Evolutionary conservation across 768 basidiomycete genomes (phyloP).

Genomic region (Lentinus brumalis): DNA sequence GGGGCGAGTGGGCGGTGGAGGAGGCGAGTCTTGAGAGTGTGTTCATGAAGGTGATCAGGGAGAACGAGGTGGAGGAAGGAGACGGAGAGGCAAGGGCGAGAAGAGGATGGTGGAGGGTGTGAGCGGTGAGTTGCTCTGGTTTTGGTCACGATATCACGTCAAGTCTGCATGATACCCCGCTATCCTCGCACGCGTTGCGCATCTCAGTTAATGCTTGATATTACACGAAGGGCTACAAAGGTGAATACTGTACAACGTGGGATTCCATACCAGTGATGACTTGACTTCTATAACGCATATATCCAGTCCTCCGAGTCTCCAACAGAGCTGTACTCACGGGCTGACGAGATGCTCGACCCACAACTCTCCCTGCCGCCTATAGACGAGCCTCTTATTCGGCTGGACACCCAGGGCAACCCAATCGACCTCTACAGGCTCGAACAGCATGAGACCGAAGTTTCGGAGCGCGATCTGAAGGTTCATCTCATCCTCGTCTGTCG

Average conservation of each 20-base stretch:
- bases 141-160: background rate
- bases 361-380: constrained; percentile 42
- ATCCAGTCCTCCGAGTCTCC: background rate
- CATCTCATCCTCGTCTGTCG: constrained; percentile 44
- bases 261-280: background rate
- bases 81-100: constrained; percentile 27
- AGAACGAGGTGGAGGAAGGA: constrained; percentile 59
- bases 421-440: constrained; percentile 75
- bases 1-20: constrained; percentile 51
- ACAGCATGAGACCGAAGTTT: constrained; percentile 71
- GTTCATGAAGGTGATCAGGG: constrained; percentile 71
- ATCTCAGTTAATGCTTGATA: no score
- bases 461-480: constrained; percentile 54
- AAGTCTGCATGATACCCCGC: no score
- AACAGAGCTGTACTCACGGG: constrained; percentile 41
- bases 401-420: constrained; percentile 58
- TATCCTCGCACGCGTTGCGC: no score
- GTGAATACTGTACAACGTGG: background rate
- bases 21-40: constrained; percentile 70
- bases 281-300: background rate
- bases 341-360: constrained; percentile 69
- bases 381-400: constrained; percentile 62
- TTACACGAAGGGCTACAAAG: background rate
- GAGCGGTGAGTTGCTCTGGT: background rate
- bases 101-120: constrained; percentile 18